A percentile compares a stretch with the other conserved stretches of the same genome.
Conservation (phyloP, 2,329 filamentous ascomycete species). For the Pseudofabraea citricarpa region DNA sequence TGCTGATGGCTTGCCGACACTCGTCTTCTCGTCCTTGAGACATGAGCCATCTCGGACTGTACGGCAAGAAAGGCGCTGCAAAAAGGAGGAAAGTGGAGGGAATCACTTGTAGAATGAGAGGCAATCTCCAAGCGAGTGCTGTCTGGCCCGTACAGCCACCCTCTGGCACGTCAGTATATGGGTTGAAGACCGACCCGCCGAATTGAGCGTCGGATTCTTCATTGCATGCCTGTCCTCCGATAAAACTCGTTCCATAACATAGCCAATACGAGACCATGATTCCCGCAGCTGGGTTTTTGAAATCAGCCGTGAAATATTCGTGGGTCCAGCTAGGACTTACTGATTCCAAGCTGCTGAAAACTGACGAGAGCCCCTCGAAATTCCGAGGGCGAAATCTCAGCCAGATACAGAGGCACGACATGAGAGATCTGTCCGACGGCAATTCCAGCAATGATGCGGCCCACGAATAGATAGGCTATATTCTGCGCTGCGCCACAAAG, state of each 20-base stretch:
- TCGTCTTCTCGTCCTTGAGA: conserved; percentile 41
- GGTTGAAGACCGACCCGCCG: background rate
- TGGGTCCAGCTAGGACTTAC: background rate
- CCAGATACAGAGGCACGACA: conserved; percentile 49
- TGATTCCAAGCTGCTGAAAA: conserved; percentile 59
- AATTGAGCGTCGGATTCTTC: background rate
- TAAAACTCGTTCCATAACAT: conserved; percentile 39
- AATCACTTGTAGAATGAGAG: conserved; percentile 46
- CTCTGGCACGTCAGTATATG: background rate
- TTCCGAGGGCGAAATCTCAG: conserved; percentile 45
- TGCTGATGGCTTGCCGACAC: conserved; percentile 41
- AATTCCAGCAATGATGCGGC: conserved; percentile 66
- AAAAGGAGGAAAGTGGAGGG: conserved; percentile 44
- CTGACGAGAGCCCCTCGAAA: conserved; percentile 57
- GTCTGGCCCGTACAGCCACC: conserved; percentile 13
- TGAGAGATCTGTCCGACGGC: conserved; percentile 62
- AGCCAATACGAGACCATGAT: conserved; percentile 43
- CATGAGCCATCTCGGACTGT: conserved; percentile 51
- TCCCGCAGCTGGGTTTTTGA: conserved; percentile 31
- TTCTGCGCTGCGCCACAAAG: conserved; percentile 33
- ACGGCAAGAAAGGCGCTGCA: conserved; percentile 54
- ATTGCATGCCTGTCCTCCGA: conserved; percentile 14
- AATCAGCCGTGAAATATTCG: background rate
- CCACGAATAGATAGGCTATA: conserved; percentile 59
- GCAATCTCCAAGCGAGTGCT: conserved; percentile 46